phyloP scores from a whole-genome alignment of 495 filamentous ascomycete species.

The Lophium mytilinum region DNA sequence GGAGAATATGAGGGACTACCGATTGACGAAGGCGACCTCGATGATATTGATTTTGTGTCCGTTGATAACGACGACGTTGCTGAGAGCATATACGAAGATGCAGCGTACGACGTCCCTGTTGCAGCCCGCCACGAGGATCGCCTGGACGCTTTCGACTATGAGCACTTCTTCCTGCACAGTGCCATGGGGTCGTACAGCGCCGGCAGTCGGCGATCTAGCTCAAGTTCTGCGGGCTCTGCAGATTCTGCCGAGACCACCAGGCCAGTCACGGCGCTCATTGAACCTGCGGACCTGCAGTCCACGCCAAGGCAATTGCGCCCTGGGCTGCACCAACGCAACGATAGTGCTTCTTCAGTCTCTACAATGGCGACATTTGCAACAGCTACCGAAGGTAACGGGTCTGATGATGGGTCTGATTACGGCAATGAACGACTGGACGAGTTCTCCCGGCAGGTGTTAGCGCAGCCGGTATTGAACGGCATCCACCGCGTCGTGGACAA shows the following conservation, averaged over 20 bases:
- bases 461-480: not conserved
- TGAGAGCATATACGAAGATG: constrained; percentile 54
- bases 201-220: constrained; percentile 39
- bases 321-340: constrained; percentile 42
- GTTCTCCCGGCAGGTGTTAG: constrained; percentile 13
- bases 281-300: not conserved
- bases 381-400: constrained; percentile 56
- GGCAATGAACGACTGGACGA: constrained; percentile 30
- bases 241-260: constrained; percentile 69
- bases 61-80: constrained; percentile 29
- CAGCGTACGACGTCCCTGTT: constrained; percentile 44
- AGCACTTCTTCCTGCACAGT: constrained; percentile 88
- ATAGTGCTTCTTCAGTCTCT: constrained; percentile 62
- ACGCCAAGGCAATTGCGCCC: constrained; percentile 1
- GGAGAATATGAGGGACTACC: not conserved
- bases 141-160: constrained; percentile 94
- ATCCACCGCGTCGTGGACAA: not conserved
- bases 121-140: constrained; percentile 77
- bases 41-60: constrained; percentile 14
- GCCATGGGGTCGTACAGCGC: constrained; percentile 65
- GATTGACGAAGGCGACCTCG: constrained; percentile 2
- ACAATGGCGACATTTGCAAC: constrained; percentile 79
- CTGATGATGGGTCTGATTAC: constrained; percentile 31
- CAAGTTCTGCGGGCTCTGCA: constrained; percentile 49
- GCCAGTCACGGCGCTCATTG: constrained; percentile 14